Conservation (phyloP, 306 rosid genomes). For the Quercus wislizeni region DNA sequence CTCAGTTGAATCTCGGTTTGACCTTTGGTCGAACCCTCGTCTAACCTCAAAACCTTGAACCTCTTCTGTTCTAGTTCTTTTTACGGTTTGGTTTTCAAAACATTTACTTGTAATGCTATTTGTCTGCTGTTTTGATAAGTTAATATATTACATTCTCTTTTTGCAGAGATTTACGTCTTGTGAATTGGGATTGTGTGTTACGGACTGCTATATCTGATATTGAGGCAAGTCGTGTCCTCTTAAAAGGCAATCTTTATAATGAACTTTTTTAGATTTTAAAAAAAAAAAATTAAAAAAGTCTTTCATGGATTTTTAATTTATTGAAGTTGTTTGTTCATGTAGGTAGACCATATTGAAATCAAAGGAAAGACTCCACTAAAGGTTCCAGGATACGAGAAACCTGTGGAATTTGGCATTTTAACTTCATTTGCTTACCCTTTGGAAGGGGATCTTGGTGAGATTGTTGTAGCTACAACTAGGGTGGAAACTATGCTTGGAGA, state of each 20-base stretch:
- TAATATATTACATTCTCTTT: conserved; percentile 6
- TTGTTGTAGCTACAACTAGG: conserved; percentile 92
- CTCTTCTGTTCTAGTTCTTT: too few species aligned
- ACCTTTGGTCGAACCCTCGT: too few species aligned
- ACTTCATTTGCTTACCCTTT: conserved; percentile 85
- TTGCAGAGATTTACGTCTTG: conserved; percentile 82
- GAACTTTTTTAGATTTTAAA: not conserved
- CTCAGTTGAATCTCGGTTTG: too few species aligned
- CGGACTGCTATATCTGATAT: conserved; percentile 95
- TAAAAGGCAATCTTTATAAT: not conserved
- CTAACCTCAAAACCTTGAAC: too few species aligned
- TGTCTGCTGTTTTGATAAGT: not conserved
- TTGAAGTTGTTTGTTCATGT: conserved; percentile 26
- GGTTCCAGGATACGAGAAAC: conserved; percentile 83
- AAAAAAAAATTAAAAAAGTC: not conserved
- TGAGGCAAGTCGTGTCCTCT: conserved; percentile 53
- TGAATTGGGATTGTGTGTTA: conserved; percentile 91
- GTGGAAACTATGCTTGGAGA: conserved; percentile 99
- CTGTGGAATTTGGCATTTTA: conserved; percentile 84
- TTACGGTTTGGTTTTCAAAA: too few species aligned
- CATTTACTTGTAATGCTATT: not conserved
- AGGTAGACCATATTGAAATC: conserved; percentile 90
- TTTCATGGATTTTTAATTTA: conserved; percentile 5
- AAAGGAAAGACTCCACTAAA: conserved; percentile 63
- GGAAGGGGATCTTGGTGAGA: conserved; percentile 80